phyloP scores from a whole-genome alignment of 2,329 filamentous ascomycete genomes.

The Helminthosporium solani region DNA sequence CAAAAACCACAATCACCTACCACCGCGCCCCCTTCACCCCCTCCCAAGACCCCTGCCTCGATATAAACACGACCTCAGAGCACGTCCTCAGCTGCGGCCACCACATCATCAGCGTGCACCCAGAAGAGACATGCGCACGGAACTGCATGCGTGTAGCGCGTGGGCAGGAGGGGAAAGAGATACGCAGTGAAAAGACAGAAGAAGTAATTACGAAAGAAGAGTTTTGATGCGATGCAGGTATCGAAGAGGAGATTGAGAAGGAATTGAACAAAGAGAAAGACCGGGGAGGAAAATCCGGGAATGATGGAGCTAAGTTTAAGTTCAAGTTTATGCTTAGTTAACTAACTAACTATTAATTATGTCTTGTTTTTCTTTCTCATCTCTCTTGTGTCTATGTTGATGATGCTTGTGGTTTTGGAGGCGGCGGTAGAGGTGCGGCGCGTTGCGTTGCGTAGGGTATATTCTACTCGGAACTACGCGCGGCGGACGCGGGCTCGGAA shows the following conservation, averaged over 20 bases:
- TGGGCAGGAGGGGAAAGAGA: too few species aligned
- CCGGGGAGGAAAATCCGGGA: neutral
- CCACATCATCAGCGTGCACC: neutral
- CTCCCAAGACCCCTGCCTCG: neutral
- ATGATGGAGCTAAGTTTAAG: neutral
- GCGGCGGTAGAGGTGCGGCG: neutral
- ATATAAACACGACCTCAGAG: neutral
- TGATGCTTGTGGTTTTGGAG: too few species aligned
- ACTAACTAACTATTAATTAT: too few species aligned
- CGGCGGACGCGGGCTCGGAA: neutral
- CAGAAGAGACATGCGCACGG: neutral
- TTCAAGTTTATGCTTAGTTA: too few species aligned
- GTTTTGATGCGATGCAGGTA: constrained; percentile 4
- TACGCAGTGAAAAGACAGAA: too few species aligned
- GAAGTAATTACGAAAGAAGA: neutral
- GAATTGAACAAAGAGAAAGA: neutral
- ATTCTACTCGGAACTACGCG: neutral
- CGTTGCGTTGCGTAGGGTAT: neutral
- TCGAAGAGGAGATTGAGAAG: constrained; percentile 1
- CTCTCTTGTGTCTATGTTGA: too few species aligned
- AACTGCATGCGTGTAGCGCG: neutral
- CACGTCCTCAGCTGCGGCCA: constrained; percentile 2
- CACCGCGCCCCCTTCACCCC: neutral
- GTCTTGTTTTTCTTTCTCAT: too few species aligned
- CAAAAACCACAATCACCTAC: neutral